Conservation (phyloP, 2,329 filamentous ascomycete genomes). For the Fusarium cyanostomum region DNA sequence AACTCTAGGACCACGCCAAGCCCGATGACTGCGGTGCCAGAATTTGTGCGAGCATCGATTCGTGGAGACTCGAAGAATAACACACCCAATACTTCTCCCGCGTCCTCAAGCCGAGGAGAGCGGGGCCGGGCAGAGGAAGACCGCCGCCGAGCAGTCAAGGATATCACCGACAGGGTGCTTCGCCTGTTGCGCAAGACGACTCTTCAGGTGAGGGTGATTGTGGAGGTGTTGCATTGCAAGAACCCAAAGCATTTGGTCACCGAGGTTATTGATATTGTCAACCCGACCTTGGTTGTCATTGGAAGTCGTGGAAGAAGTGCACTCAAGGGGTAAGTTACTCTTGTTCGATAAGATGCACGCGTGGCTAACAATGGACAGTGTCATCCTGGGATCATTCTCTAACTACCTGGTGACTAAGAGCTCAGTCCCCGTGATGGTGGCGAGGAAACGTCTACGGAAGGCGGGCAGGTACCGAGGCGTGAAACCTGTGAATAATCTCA, state of each 20-base stretch:
- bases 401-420: conserved; percentile 98
- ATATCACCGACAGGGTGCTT: conserved; percentile 86
- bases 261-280: conserved; percentile 93
- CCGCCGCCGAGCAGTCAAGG: conserved; percentile 80
- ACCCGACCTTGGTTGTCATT: conserved; percentile 91
- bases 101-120: conserved; percentile 58
- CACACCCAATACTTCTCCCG: conserved; percentile 57
- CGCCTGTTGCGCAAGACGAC: conserved; percentile 88
- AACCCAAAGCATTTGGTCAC: conserved; percentile 95
- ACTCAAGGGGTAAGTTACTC: conserved; percentile 80
- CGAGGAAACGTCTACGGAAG: conserved; percentile 87
- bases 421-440: conserved; percentile 97
- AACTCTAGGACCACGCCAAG: conserved; percentile 49
- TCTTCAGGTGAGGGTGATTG: conserved; percentile 89
- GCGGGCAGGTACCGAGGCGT: conserved; percentile 83
- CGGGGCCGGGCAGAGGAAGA: conserved; percentile 77
- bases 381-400: conserved; percentile 93
- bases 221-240: conserved; percentile 98
- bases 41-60: conserved; percentile 46
- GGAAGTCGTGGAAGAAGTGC: conserved; percentile 91
- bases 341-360: neutral
- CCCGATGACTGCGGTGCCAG: conserved; percentile 47
- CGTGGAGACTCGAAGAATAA: conserved; percentile 45
- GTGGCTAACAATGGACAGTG: conserved; percentile 64
- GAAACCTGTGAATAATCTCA: conserved; percentile 83